Base-by-base conservation (phyloP, 306 rosid species). In the Senna tora region DNA sequence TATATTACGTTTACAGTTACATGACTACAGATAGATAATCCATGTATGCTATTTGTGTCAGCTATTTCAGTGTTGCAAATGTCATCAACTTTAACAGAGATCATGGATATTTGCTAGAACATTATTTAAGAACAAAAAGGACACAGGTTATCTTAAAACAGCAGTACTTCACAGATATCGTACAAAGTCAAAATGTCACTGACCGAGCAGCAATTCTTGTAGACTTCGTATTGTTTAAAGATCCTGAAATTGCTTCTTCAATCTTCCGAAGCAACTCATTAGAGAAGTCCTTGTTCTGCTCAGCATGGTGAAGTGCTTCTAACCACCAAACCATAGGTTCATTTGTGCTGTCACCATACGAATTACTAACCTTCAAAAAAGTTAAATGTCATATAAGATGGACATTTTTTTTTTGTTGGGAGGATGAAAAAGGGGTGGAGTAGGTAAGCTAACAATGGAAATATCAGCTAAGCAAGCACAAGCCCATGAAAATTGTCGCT, bases 251-350 rank as follows among this genome's bases (percentile, higher is more conserved):
- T 43, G 92, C 92, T 80, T 94, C 98, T 81, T 90, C 95, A 75
- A 94, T 86, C 96, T 89, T 94, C 83, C 91, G 84, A 47, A 80
- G 73, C 86, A 94, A 84, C 72, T 87, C 96, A 13, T 70, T 43
- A 3, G 86, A 86, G 75, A 86, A 86, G 75, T 87, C 97, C 82
- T 83, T 81, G 80, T 76, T 81, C 87, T 87, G 86, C 79, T 94
- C 98, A 34, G 95, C 94, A 68, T 86, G 80, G 59, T 85, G 75
- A 77, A 91, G 90, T 61, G 91, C 98, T 74, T 94, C 97, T 84
- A 91, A 63, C 98, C 98, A 91, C 98, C 98, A 94, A 69, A 72
- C 66, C 9, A 69, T 30, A 39, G 73, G n/a, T 69, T 73, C 84
- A 82, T 80, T 75, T 77, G 80, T 78, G 54, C 77, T 73, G 66